Percentiles rank a stretch among this genome's conserved stretches.
Conservation (phyloP, 345 rosid genomes). For the Excoecaria cochinchinensis region DNA sequence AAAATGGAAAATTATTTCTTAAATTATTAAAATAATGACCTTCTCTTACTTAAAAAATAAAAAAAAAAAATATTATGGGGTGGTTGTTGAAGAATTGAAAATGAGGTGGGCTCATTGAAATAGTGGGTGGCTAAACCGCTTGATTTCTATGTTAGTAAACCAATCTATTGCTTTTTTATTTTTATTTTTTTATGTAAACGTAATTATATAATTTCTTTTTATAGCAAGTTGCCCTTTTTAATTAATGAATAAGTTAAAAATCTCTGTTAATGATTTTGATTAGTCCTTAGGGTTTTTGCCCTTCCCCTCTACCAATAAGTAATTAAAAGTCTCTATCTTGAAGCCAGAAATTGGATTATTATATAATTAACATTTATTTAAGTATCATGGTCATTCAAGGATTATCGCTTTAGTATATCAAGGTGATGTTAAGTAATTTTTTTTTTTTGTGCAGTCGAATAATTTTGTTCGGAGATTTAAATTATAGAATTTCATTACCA, state of each 20-base stretch:
- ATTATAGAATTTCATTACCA: slow-evolving; percentile 70
- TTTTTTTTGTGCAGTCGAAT: slow-evolving; percentile 48
- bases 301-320: too few relatives aligned
- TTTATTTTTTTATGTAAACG: neutral
- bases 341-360: slow-evolving; percentile 9
- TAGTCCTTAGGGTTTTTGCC: too few relatives aligned
- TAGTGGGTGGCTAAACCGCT: slow-evolving; percentile 19
- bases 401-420: slow-evolving; percentile 7
- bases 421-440: slow-evolving; percentile 26
- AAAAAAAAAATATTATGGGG: neutral
- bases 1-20: neutral
- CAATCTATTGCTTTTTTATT: neutral
- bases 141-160: slow-evolving; percentile 11
- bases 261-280: too few relatives aligned
- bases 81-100: slow-evolving; percentile 22
- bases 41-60: too few relatives aligned
- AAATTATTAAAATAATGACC: neutral
- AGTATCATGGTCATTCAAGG: neutral
- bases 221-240: slow-evolving; percentile 26
- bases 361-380: neutral
- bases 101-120: neutral
- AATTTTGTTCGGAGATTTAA: slow-evolving; percentile 73
- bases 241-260: slow-evolving; percentile 2
- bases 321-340: neutral
- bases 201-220: slow-evolving; percentile 2